Conservation (phyloP, 2,329 filamentous ascomycete species). For the Salinomyces thailandicus region DNA sequence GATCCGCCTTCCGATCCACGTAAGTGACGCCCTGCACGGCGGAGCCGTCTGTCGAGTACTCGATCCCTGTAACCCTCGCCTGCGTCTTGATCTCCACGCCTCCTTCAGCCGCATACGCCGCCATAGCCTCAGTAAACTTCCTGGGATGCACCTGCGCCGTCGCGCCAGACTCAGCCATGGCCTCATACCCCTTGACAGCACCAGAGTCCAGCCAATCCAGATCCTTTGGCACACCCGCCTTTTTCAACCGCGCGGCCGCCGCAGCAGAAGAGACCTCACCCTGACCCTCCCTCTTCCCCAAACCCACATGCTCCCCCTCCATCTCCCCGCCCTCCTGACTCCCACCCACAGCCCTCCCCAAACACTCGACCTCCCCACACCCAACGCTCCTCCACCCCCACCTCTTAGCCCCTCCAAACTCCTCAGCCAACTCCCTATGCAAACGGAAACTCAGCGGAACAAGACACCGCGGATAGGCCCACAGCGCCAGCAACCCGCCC, state of each 20-base stretch:
- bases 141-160: slow-evolving; percentile 92
- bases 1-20: slow-evolving; percentile 39
- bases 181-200: slow-evolving; percentile 58
- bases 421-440: slow-evolving; percentile 71
- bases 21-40: slow-evolving; percentile 56
- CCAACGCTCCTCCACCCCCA: slow-evolving; percentile 82
- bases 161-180: slow-evolving; percentile 70
- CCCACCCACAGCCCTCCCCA: slow-evolving; percentile 31
- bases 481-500: slow-evolving; percentile 77
- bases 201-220: slow-evolving; percentile 74
- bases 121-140: slow-evolving; percentile 79
- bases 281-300: slow-evolving; percentile 13
- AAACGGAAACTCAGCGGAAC: slow-evolving; percentile 78
- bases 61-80: slow-evolving; percentile 55
- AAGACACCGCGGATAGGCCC: slow-evolving; percentile 79
- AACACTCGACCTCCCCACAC: slow-evolving; percentile 56
- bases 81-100: slow-evolving; percentile 52
- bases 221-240: slow-evolving; percentile 59
- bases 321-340: slow-evolving; percentile 15
- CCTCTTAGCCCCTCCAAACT: slow-evolving; percentile 63
- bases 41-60: slow-evolving; percentile 35
- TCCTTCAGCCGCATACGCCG: slow-evolving; percentile 56
- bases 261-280: slow-evolving; percentile 39
- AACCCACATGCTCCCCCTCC: slow-evolving; percentile 19
- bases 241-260: slow-evolving; percentile 41